phyloP scores from a whole-genome alignment of 306 rosid genomes.

The Inga leiocalycina region DNA sequence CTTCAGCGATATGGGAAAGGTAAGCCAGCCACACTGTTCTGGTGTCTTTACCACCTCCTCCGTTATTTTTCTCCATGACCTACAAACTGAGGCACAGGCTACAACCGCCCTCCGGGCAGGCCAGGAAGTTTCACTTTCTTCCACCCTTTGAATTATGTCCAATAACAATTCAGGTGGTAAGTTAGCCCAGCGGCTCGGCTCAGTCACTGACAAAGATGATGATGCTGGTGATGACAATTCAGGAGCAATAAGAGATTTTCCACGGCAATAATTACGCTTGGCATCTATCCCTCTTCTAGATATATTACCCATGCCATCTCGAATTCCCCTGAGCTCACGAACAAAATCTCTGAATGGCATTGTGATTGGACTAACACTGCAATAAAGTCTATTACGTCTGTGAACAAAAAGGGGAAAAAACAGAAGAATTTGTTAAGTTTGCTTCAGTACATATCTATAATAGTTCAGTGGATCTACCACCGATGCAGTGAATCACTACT shows the following conservation, averaged over 20 bases:
- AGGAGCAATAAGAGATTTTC: constrained; percentile 82
- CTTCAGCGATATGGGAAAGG: constrained; percentile 88
- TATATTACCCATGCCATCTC: constrained; percentile 58
- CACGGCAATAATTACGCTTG: constrained; percentile 53
- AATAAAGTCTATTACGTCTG: not conserved
- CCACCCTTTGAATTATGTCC: constrained; percentile 87
- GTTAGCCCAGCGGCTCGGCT: constrained; percentile 72
- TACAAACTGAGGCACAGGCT: constrained; percentile 94
- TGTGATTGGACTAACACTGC: constrained; percentile 33
- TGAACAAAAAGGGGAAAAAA: not conserved
- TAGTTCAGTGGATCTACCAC: constrained; percentile 26
- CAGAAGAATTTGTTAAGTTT: not conserved
- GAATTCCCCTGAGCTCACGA: constrained; percentile 62
- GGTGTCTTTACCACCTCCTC: constrained; percentile 81
- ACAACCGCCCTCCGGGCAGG: constrained; percentile 78
- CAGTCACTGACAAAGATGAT: not conserved
- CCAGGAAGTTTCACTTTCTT: constrained; percentile 78
- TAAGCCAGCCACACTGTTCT: constrained; percentile 77
- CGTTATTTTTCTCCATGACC: constrained; percentile 79
- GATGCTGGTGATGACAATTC: constrained; percentile 50
- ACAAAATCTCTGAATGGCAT: constrained; percentile 65
- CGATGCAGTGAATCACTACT: not conserved
- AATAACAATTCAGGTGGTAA: constrained; percentile 81
- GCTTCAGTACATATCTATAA: constrained; percentile 2
- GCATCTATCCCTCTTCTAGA: constrained; percentile 51